These are phyloP conservation scores for Chytriomyces sp. DNA, from an alignment of 192 early-diverging fungal species.

Conservation along the genomic window DNA sequence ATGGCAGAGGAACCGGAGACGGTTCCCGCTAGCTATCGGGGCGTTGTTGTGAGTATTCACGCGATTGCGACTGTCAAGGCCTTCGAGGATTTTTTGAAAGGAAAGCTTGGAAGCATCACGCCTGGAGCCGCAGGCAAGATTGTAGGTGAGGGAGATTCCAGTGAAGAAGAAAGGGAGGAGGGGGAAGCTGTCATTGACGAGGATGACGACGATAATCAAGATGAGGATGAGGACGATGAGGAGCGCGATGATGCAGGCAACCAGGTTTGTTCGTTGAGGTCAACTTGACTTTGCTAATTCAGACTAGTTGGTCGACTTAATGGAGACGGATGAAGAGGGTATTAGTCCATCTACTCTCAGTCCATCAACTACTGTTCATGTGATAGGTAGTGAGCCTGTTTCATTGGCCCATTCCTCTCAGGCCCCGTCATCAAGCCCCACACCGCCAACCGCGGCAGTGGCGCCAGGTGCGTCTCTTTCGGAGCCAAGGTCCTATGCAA, in stretches of 20 bases:
- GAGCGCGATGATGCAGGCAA: conserved; percentile 31
- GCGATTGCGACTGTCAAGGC: conserved; percentile 81
- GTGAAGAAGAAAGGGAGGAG: conserved; percentile 28
- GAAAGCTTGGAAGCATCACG: neutral
- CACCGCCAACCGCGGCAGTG: conserved; percentile 2
- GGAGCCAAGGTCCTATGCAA: conserved; percentile 25
- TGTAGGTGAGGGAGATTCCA: conserved; percentile 4
- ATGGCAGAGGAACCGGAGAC: conserved; percentile 54
- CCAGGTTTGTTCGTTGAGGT: neutral
- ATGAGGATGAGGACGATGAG: conserved; percentile 40
- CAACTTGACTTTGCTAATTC: conserved; percentile 3
- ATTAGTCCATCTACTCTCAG: too few relatives aligned
- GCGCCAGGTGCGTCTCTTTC: neutral
- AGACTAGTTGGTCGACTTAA: conserved; percentile 19
- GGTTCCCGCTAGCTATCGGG: conserved; percentile 50
- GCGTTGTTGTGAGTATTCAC: conserved; percentile 77
- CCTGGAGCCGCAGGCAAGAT: neutral
- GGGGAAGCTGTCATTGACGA: conserved; percentile 35
- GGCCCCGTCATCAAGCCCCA: conserved; percentile 15
- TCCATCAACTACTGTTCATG: conserved; percentile 11
- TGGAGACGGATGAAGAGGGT: conserved; percentile 15
- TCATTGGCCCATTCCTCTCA: neutral
- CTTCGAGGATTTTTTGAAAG: conserved; percentile 78
- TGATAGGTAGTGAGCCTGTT: too few relatives aligned
- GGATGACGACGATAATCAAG: conserved; percentile 34